A percentile compares a stretch with the other conserved stretches of the same genome.
phyloP scores from a whole-genome alignment of 148 eudicot genomes.

The Rhododendron griersonianum region DNA sequence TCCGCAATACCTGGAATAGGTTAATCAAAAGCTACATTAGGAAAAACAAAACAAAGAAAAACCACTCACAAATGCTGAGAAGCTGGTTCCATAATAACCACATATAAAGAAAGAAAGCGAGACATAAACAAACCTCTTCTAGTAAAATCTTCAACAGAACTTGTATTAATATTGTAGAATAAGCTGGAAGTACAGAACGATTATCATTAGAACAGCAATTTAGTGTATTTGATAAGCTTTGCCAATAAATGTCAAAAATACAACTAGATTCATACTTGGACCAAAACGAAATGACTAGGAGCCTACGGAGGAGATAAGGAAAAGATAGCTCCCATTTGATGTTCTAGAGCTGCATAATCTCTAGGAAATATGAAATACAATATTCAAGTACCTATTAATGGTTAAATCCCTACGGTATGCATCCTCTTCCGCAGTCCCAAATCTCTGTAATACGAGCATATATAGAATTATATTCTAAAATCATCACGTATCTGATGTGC shows the following conservation, averaged over 20 bases:
- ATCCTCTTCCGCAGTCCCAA: constrained; percentile 94
- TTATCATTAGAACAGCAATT: neutral
- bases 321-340: neutral
- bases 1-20: constrained; percentile 55
- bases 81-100: neutral
- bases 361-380: neutral
- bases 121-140: constrained; percentile 53
- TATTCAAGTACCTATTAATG: constrained; percentile 67
- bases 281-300: neutral
- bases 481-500: neutral
- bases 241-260: neutral
- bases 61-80: neutral
- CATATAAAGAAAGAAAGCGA: neutral
- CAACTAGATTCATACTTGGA: neutral
- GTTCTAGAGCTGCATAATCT: neutral
- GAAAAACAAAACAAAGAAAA: neutral
- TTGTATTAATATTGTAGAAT: constrained; percentile 86
- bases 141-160: constrained; percentile 83
- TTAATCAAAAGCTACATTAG: constrained; percentile 11
- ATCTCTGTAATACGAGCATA: constrained; percentile 50
- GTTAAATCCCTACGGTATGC: constrained; percentile 96
- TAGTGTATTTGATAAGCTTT: constrained; percentile 3
- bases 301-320: neutral
- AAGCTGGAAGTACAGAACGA: constrained; percentile 37
- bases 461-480: neutral